These are phyloP conservation scores for Aspergillus fructus DNA, from an alignment of 2,329 filamentous ascomycete genomes.

Conservation along the genomic window DNA sequence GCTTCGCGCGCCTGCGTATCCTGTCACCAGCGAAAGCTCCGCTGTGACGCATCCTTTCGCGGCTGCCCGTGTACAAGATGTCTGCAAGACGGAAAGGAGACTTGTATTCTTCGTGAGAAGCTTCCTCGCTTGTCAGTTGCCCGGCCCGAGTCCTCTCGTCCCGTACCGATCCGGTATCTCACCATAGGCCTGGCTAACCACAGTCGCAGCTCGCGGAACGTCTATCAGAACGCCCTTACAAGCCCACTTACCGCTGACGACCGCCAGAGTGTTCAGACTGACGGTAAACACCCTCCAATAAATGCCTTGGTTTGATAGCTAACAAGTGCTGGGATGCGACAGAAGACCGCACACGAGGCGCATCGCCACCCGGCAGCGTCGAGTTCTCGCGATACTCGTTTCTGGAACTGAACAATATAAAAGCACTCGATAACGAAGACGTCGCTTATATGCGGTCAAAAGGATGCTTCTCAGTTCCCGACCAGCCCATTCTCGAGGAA, in stretches of 20 bases:
- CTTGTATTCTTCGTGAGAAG: conserved; percentile 2
- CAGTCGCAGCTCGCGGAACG: not conserved
- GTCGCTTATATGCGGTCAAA: conserved; percentile 4
- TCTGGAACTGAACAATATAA: conserved; percentile 1
- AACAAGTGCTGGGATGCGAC: not conserved
- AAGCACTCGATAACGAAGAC: conserved; percentile 3
- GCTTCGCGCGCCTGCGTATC: conserved; percentile 1
- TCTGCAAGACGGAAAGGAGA: not conserved
- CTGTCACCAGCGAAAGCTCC: not conserved
- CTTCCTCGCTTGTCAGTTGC: conserved; percentile 2
- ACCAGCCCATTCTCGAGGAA: conserved; percentile 2
- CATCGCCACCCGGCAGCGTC: not conserved
- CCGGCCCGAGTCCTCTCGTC: not conserved
- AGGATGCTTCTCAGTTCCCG: conserved; percentile 1
- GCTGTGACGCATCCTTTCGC: not conserved
- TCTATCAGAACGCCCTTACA: not conserved
- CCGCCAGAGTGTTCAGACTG: not conserved
- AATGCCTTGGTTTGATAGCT: not conserved
- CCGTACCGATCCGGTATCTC: not conserved
- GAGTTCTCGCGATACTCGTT: conserved; percentile 2
- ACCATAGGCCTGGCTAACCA: not conserved
- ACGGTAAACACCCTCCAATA: not conserved
- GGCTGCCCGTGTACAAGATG: not conserved
- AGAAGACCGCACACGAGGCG: not conserved
- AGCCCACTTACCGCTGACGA: not conserved